Evolutionary conservation across 345 rosid genomes (phyloP), one percentile per base, ranked within the genome.

Genomic region (Citrus cavaleriei): DNA sequence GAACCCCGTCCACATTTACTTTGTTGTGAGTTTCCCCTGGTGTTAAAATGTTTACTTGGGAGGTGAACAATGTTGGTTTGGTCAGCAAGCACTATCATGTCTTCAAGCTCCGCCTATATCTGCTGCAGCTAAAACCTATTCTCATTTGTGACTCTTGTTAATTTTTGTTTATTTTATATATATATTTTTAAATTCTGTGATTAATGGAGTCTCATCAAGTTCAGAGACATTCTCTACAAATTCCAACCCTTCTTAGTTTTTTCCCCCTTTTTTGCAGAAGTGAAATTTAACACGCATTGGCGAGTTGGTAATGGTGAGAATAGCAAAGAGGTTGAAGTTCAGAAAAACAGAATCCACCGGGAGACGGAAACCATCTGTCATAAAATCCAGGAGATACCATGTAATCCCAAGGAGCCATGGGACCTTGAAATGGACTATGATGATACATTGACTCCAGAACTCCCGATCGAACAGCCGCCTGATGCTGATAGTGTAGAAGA

Each of bases 361-460:
- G 99, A 94, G 85, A 89, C 82, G 78, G 98, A 94, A 90, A 92
- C 90, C 3, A 37, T 89, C 68, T 94, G 92, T 77, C 83, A 70
- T 51, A 71, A 85, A 25, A 75, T 77, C 42, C 89, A 83, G 78
- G 90, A 86, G 81, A 91, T 97, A 82, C 98, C 98, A 18, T 83
- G 77, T 42, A 92, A 94, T 68, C 97, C 99, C 42, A 97, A 90
- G 88, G 98, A 91, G 77, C 99, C 99, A 6, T 97, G 99, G 98
- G 99, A 94, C 84, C 72, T 85, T 25, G 98, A 97, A 81, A 93
- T 97, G 94, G 98, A 97, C 82, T 89, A 83, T 81, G 98, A 94
- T 78, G 99, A 97, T 86, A 77, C 95, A 64, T 79, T 94, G 87
- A 97, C 99, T 68, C 94, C 90, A 13, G 91, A 88, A 80, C 92